Conservation (phyloP, 2,329 filamentous ascomycete genomes). For the Fusarium cicatricum region DNA sequence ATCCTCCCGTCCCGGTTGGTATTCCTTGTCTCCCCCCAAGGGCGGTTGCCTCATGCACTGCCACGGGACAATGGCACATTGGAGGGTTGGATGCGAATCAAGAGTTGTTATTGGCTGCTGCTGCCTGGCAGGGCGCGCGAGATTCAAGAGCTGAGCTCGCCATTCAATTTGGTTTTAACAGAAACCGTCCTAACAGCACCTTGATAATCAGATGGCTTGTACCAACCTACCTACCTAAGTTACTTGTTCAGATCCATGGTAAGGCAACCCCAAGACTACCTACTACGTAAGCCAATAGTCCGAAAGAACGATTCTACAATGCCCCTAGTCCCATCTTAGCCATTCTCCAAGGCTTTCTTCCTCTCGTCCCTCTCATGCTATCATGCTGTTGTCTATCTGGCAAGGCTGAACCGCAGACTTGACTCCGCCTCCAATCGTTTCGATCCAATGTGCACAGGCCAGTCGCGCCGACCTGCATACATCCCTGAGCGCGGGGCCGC, state of each 20-base stretch:
- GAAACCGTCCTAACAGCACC: constrained; percentile 2
- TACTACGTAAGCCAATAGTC: background rate
- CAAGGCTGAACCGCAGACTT: constrained; percentile 37
- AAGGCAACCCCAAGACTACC: too few species aligned
- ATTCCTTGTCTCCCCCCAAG: constrained; percentile 20
- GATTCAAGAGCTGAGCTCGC: constrained; percentile 11
- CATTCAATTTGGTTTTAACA: constrained; percentile 12
- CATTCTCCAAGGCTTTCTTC: constrained; percentile 9
- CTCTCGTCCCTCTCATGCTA: background rate
- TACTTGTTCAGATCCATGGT: too few species aligned
- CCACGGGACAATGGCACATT: constrained; percentile 42
- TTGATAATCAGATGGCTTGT: background rate
- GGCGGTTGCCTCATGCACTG: constrained; percentile 44
- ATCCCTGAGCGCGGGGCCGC: constrained; percentile 11
- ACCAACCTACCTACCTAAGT: too few species aligned
- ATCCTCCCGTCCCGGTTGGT: constrained; percentile 4
- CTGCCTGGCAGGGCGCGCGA: constrained; percentile 25
- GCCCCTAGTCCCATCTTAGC: background rate
- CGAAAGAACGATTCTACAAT: too few species aligned
- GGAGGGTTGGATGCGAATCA: constrained; percentile 13
- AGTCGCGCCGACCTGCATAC: constrained; percentile 31
- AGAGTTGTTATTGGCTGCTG: constrained; percentile 23
- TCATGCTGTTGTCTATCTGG: constrained; percentile 19
- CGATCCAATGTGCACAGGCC: constrained; percentile 8
- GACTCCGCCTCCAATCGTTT: constrained; percentile 30